These are phyloP conservation scores for Cercospora zeae-maydis DNA, from an alignment of 2,329 filamentous ascomycete genomes.

Conservation along the genomic window DNA sequence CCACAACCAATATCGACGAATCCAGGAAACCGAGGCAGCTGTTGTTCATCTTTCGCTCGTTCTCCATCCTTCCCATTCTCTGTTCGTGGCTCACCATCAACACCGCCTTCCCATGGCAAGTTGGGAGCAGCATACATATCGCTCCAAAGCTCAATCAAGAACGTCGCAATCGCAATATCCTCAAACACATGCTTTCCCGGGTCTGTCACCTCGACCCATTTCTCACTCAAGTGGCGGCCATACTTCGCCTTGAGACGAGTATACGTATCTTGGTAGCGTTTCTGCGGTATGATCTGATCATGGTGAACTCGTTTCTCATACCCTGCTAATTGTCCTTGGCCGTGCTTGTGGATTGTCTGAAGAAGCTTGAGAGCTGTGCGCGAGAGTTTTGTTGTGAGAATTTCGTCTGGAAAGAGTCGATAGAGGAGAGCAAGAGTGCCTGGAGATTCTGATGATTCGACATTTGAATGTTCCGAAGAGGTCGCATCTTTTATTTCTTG, in stretches of 20 bases:
- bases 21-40: constrained; percentile 62
- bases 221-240: constrained; percentile 64
- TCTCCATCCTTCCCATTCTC: background rate
- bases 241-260: constrained; percentile 74
- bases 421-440: constrained; percentile 17
- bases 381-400: constrained; percentile 49
- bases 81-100: no score
- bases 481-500: background rate
- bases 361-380: constrained; percentile 68
- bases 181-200: constrained; percentile 93
- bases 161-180: constrained; percentile 84
- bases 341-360: constrained; percentile 68
- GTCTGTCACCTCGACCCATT: constrained; percentile 84
- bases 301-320: constrained; percentile 81
- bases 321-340: constrained; percentile 60
- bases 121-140: constrained; percentile 63
- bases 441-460: background rate
- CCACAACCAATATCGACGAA: constrained; percentile 97
- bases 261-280: constrained; percentile 77
- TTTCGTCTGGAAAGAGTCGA: constrained; percentile 41
- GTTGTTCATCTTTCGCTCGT: constrained; percentile 5
- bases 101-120: background rate
- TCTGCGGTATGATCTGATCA: constrained; percentile 74
- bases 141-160: constrained; percentile 85
- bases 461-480: background rate